Conservation (phyloP, 1,284 basidiomycete genomes). For the Trichosporon asahii region DNA sequence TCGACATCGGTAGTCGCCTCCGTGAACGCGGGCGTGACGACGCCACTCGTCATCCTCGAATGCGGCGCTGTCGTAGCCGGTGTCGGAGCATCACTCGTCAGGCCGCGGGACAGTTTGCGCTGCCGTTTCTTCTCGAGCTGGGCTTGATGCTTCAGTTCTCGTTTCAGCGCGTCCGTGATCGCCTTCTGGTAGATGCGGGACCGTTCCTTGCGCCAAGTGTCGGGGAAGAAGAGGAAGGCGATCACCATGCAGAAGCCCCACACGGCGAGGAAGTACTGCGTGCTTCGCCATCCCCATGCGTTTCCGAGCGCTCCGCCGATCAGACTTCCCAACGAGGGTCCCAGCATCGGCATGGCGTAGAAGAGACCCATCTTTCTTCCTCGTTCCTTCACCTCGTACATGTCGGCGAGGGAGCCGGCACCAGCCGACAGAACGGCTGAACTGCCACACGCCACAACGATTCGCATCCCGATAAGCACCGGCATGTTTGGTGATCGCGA, state of each 20-base stretch:
- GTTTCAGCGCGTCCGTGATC: constrained; percentile 42
- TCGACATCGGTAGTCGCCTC: constrained; percentile 8
- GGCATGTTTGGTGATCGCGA: constrained; percentile 62
- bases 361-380: constrained; percentile 60
- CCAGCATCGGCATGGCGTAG: constrained; percentile 52
- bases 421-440: constrained; percentile 74
- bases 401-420: constrained; percentile 71
- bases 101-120: constrained; percentile 30
- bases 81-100: constrained; percentile 34
- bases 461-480: constrained; percentile 61
- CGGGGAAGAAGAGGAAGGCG: constrained; percentile 66
- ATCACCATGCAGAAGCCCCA: constrained; percentile 60
- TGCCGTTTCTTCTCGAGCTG: constrained; percentile 31
- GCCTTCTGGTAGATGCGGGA: constrained; percentile 70
- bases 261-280: constrained; percentile 75
- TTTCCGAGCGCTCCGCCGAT: constrained; percentile 62
- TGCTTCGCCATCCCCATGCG: constrained; percentile 68
- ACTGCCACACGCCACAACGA: constrained; percentile 57
- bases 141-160: constrained; percentile 36
- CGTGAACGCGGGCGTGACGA: constrained; percentile 10
- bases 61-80: constrained; percentile 27
- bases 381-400: constrained; percentile 72
- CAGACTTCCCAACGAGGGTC: constrained; percentile 68
- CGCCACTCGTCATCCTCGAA: background rate
- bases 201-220: constrained; percentile 77